These are phyloP conservation scores for Sclerotinia spermophila DNA, from an alignment of 2,329 filamentous ascomycete species.

Conservation along the genomic window DNA sequence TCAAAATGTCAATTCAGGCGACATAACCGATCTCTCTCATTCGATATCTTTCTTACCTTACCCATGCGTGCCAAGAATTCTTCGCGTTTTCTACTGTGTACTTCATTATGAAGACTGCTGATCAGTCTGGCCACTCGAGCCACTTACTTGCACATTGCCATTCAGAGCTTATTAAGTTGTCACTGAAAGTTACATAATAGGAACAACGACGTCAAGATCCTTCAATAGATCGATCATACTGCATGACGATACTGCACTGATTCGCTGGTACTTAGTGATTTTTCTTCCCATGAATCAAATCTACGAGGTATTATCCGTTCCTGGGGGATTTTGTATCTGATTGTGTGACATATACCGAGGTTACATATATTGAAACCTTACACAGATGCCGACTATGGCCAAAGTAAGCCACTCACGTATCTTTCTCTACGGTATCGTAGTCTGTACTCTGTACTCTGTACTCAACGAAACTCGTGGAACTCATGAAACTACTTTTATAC, in stretches of 20 bases:
- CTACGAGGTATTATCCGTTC: not conserved
- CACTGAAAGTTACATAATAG: not conserved
- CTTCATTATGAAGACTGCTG: not conserved
- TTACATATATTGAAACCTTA: not conserved
- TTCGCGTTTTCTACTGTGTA: constrained; percentile 1
- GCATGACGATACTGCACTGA: not conserved
- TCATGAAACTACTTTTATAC: not conserved
- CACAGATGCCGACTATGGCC: not conserved
- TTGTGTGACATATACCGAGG: not conserved
- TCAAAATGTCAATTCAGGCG: not conserved
- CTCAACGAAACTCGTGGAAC: not conserved
- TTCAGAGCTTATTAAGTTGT: not conserved
- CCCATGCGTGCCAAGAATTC: not conserved
- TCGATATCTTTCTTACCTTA: not conserved
- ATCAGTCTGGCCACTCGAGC: not conserved
- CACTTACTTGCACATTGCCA: not conserved
- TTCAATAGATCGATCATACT: not conserved
- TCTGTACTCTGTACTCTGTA: too few relatives aligned
- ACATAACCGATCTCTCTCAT: not conserved
- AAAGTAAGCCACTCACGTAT: constrained; percentile 1
- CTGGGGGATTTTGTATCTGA: not conserved
- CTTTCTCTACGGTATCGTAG: not conserved
- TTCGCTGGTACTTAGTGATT: not conserved
- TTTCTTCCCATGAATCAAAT: not conserved
- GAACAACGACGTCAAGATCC: not conserved